A percentile compares a stretch with the other conserved stretches of the same genome.
phyloP scores from a whole-genome alignment of 768 basidiomycete species.

The Austroboletus festivus region DNA sequence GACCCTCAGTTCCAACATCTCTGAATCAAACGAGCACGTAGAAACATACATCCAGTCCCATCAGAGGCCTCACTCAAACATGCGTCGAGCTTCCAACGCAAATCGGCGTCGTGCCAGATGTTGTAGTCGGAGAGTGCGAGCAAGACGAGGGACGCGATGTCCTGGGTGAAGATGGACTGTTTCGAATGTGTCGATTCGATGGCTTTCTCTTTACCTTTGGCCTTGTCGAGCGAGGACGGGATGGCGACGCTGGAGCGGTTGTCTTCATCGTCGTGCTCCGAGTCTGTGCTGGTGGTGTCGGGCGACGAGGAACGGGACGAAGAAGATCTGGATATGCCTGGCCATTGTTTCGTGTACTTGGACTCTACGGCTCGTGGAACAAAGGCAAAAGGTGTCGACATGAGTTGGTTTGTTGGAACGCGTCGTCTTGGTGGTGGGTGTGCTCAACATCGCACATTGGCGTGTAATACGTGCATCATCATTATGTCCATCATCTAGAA shows the following conservation, averaged over 20 bases:
- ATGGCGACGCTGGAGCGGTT: neutral
- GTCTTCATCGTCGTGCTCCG: conserved; percentile 4
- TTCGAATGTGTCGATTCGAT: conserved; percentile 14
- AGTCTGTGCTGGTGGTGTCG: conserved; percentile 5
- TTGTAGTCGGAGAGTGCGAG: conserved; percentile 71
- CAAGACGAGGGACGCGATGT: conserved; percentile 46
- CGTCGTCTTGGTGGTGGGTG: no score
- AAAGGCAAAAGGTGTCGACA: conserved; percentile 40
- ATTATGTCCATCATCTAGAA: no score
- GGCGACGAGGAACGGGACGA: conserved; percentile 9
- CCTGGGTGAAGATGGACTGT: conserved; percentile 33
- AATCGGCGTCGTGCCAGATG: conserved; percentile 59
- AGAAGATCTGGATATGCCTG: conserved; percentile 11
- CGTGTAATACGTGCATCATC: no score
- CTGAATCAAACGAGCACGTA: neutral
- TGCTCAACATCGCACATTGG: neutral
- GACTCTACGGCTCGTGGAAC: conserved; percentile 47
- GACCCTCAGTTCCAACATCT: neutral
- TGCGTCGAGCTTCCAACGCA: conserved; percentile 47
- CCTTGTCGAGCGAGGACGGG: conserved; percentile 17
- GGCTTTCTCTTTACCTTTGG: conserved; percentile 23
- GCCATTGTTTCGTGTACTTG: conserved; percentile 30
- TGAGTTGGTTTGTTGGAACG: conserved; percentile 1
- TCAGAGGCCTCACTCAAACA: conserved; percentile 15
- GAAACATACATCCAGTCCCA: conserved; percentile 49